Evolutionary conservation across 2,329 filamentous ascomycete species (phyloP), one percentile per base, ranked within the genome.

Genomic region (Apiospora aurea): DNA sequence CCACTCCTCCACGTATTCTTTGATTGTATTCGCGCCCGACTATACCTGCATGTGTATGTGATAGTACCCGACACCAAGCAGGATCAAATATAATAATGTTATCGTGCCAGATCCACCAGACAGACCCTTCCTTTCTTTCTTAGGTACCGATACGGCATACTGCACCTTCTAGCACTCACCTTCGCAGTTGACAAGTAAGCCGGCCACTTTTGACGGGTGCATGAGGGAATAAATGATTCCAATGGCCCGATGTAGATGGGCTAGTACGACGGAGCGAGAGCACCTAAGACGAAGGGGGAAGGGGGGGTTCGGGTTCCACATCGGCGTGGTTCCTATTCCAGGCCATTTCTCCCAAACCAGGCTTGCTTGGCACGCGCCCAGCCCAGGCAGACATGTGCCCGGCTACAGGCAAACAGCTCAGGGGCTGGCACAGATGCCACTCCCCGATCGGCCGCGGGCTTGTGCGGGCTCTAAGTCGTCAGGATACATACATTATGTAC

Each of bases 301-400:
- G 49, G 6, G n/a, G n/a, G n/a, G n/a, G n/a, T n/a, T n/a, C n/a
- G 24, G 24, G 49, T 7, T 38, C 64, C 64, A 67, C 64, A 43
- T 43, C 64, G 64, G 64, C 64, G 64, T 67, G 64, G 64, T 67
- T 67, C 64, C 41, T 67, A 67, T 67, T 67, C 43, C 41, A 67
- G 64, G 64, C 64, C 41, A 43, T 61, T 38, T 34, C 53, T 61
- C 53, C 29, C 7, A 57, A 57, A 57, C 16, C 51, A 57, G 51
- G 16, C 51, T 2, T 57, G 51, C 51, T 57, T 57, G 51, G 51
- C 51, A 57, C 18, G 16, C 13, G 24, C 47, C 47, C n/a, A n/a
- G 47, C 34, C 34, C 34, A 38, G 34, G 7, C 44, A 47, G 26
- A 29, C 51, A 57, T 57, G 51, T 57, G 51, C 51, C 26, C 51